phyloP scores from a whole-genome alignment of 2,329 filamentous ascomycete species.

The Zalaria sp. region DNA sequence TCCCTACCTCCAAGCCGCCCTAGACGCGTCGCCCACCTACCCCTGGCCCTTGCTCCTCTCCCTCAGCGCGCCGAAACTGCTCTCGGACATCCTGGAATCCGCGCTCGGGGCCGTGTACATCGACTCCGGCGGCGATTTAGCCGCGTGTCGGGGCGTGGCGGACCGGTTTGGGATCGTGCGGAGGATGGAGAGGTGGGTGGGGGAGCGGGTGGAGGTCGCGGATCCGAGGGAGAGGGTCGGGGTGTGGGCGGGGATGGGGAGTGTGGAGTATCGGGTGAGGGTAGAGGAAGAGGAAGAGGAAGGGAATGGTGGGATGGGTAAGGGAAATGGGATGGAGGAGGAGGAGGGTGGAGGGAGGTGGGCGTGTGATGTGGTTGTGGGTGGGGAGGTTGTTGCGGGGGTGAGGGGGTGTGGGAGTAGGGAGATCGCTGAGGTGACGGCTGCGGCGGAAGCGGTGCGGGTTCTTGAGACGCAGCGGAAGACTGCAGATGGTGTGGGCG shows the following conservation, averaged over 20 bases:
- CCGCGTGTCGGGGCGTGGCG: constrained; percentile 45
- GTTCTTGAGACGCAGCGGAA: no score
- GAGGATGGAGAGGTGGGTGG: constrained; percentile 47
- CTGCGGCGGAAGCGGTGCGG: constrained; percentile 11
- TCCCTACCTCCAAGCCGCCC: constrained; percentile 4
- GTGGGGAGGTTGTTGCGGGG: constrained; percentile 17
- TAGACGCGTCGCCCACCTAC: constrained; percentile 42
- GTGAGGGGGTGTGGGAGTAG: constrained; percentile 18
- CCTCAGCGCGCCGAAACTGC: constrained; percentile 58
- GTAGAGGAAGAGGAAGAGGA: constrained; percentile 2
- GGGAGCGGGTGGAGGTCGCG: constrained; percentile 36
- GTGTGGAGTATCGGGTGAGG: constrained; percentile 36
- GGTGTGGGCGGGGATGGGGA: constrained; percentile 36
- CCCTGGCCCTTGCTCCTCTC: constrained; percentile 63
- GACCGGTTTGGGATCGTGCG: constrained; percentile 50
- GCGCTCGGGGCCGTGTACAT: constrained; percentile 73
- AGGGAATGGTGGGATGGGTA: no score
- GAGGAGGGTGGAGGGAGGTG: constrained; percentile 7
- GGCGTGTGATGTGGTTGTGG: constrained; percentile 21
- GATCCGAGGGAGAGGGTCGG: constrained; percentile 58
- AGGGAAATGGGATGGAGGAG: not conserved
- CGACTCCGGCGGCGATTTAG: constrained; percentile 52
- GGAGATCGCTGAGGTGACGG: constrained; percentile 24
- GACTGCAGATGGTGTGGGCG: no score
- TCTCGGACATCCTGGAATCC: constrained; percentile 71